Conservation (phyloP, 306 rosid genomes). For the Cucurbita argyrosperma region DNA sequence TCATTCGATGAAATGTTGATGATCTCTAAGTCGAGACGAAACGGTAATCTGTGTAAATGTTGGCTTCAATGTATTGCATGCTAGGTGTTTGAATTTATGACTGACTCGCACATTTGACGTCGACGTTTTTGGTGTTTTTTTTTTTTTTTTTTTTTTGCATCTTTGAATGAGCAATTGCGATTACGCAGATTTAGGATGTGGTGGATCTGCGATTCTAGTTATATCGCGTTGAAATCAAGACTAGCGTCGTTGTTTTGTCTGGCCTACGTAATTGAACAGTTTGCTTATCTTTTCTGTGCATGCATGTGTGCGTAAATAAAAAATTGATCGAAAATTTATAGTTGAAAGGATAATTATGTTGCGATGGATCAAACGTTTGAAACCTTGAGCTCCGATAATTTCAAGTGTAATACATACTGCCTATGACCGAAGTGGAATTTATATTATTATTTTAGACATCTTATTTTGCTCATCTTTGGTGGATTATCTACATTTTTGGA, state of each 20-base stretch:
- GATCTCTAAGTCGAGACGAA: neutral
- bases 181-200: neutral
- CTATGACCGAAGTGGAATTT: neutral
- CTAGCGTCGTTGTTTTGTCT: neutral
- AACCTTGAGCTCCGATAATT: neutral
- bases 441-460: neutral
- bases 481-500: neutral
- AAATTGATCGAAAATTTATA: neutral
- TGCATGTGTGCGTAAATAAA: neutral
- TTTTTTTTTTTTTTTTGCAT: too few species aligned
- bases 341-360: neutral
- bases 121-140: neutral
- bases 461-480: neutral
- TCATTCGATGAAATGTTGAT: neutral
- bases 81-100: neutral
- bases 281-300: neutral
- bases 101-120: neutral
- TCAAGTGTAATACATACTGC: neutral
- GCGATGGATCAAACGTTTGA: neutral
- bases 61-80: neutral
- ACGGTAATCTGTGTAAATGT: neutral
- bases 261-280: neutral
- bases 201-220: neutral
- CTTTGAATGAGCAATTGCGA: neutral
- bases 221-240: neutral